Conservation (phyloP, 2,329 filamentous ascomycete genomes). For the Ceratocystis variospora region DNA sequence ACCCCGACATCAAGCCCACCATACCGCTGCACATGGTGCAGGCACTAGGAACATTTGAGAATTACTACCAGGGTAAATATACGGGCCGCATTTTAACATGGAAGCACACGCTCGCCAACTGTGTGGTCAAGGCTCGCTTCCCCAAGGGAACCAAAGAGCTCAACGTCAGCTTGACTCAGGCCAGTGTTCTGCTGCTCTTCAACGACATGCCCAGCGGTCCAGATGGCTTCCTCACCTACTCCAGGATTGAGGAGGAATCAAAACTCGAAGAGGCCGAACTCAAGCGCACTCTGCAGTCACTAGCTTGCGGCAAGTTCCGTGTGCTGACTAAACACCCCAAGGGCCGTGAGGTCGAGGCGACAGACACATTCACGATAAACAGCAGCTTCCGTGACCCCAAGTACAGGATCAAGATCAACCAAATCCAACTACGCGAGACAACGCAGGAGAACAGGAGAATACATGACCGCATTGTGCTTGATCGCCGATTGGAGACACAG, state of each 20-base stretch:
- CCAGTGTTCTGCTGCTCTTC: slow-evolving; percentile 79
- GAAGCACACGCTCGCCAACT: slow-evolving; percentile 90
- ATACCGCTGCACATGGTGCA: slow-evolving; percentile 61
- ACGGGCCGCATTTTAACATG: slow-evolving; percentile 74
- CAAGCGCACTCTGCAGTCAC: slow-evolving; percentile 79
- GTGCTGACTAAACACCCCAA: slow-evolving; percentile 77
- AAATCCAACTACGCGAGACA: slow-evolving; percentile 62
- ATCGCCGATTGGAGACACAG: slow-evolving; percentile 91
- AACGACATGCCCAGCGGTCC: slow-evolving; percentile 49
- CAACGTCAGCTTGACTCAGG: slow-evolving; percentile 82
- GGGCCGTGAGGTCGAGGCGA: slow-evolving; percentile 61
- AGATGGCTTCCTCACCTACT: slow-evolving; percentile 48
- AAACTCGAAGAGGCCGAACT: slow-evolving; percentile 66
- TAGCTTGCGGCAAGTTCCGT: slow-evolving; percentile 79
- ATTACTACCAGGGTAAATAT: slow-evolving; percentile 80
- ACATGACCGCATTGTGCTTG: slow-evolving; percentile 75
- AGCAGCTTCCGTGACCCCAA: slow-evolving; percentile 62
- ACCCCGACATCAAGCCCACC: slow-evolving; percentile 57
- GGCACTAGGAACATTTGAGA: slow-evolving; percentile 70
- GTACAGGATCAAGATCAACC: slow-evolving; percentile 93
- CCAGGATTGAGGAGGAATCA: slow-evolving; percentile 60
- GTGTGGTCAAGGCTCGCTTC: slow-evolving; percentile 70
- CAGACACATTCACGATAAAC: slow-evolving; percentile 79
- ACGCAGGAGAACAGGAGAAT: slow-evolving; percentile 89
- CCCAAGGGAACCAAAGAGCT: slow-evolving; percentile 72